Base-by-base conservation (phyloP, 495 filamentous ascomycete species). In the Aspergillus cavernicola region DNA sequence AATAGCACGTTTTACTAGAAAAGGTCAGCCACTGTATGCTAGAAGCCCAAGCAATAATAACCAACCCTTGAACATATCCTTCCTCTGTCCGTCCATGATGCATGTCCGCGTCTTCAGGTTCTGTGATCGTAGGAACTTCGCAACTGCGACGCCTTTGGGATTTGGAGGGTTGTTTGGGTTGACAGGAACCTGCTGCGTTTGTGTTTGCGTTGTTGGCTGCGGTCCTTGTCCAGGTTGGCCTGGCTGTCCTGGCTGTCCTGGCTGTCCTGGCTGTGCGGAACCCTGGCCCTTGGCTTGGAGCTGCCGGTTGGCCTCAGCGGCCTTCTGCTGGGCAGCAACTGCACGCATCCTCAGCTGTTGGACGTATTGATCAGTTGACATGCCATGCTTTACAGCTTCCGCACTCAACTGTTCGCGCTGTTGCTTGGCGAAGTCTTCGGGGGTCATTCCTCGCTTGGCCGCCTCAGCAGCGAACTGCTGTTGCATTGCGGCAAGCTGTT, bases 31-130 rank as follows among this genome's bases (percentile, higher is more conserved):
- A 52, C 46, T 20, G 5, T 12, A 26, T 19, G 2, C n/a, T 2
- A 37, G 11, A n/a, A 2, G 1, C 3, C 2, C 6, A 23, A 15
- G n/a, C 4, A 15, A 33, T 36, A 23, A 15, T 11, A 35, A 39
- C 57, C 28, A 61, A 96, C 92, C 88, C 80, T 87, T 89, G 73
- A 99, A 97, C 85, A 99, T 91, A 57, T 99, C 92, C 74, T 96
- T 97, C 52, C 95, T 80, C 75, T 97, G 92, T 56, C 93, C 95
- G 61, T 97, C 91, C 58, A 96, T 77, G 52, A 99, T 95, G 72
- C 87, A 90, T 23, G 93, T 96, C 57, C 95, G 80, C 37, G 83
- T 76, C 80, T 99, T 99, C 57, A 99, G 75, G 58, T 89, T 79
- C 71, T 97, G 92, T 45, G 80, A 72, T 56, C 84, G 81, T 46